Evolutionary conservation across 2,329 filamentous ascomycete genomes (phyloP).

Genomic region (Colletotrichum lindemuthianum): DNA sequence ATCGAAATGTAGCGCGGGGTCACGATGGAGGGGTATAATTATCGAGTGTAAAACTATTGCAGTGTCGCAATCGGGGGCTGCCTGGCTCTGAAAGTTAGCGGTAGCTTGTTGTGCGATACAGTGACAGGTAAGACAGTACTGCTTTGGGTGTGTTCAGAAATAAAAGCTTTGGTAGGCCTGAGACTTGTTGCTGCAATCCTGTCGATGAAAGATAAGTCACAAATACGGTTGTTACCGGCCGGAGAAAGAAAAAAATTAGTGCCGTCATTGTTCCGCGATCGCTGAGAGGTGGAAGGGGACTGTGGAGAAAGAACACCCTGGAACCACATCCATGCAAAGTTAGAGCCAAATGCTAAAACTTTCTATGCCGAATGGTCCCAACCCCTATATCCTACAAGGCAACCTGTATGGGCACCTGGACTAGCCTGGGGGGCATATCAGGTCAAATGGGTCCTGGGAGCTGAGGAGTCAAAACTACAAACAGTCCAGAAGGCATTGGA

Average conservation of each 20-base stretch:
- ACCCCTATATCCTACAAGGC: too few species aligned
- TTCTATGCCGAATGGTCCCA: too few species aligned
- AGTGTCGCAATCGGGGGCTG: not conserved
- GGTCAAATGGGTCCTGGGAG: too few species aligned
- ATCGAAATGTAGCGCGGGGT: slow-evolving; percentile 35
- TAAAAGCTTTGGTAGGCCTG: not conserved
- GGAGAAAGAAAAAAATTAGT: slow-evolving; percentile 25
- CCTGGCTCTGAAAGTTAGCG: not conserved
- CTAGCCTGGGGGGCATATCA: too few species aligned
- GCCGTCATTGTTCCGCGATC: slow-evolving; percentile 23
- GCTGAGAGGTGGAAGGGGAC: slow-evolving; percentile 23
- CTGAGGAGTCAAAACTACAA: too few species aligned
- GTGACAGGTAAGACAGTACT: slow-evolving; percentile 3
- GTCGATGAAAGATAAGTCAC: not conserved
- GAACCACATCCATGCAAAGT: too few species aligned
- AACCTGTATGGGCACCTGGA: too few species aligned
- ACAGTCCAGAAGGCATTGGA: too few species aligned
- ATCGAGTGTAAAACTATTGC: slow-evolving; percentile 11
- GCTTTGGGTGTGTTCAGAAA: not conserved
- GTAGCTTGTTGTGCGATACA: not conserved
- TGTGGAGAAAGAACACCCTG: slow-evolving; percentile 17
- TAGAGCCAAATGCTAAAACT: too few species aligned
- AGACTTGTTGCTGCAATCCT: slow-evolving; percentile 3
- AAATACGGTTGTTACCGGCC: slow-evolving; percentile 10
- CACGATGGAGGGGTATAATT: slow-evolving; percentile 35